A percentile compares a stretch with the other conserved stretches of the same genome.
Evolutionary conservation across 2,329 filamentous ascomycete genomes (phyloP).

Genomic region (Drechslerella dactyloides): DNA sequence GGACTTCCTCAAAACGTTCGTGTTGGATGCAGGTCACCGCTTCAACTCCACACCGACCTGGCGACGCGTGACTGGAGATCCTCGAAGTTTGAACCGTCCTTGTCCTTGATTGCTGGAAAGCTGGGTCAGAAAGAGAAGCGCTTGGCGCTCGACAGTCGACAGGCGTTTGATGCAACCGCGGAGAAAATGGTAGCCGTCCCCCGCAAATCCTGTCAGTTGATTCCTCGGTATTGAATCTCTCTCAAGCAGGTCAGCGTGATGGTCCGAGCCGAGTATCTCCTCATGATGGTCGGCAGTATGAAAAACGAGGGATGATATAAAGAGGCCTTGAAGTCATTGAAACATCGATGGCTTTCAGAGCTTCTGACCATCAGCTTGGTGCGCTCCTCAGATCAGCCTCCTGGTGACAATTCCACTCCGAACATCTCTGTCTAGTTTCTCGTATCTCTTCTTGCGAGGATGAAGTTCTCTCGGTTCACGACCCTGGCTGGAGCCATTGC

Average conservation of each 20-base stretch:
- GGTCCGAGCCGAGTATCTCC: background rate
- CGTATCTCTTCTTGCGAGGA: constrained; percentile 12
- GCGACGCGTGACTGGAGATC: constrained; percentile 1
- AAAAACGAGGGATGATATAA: constrained; percentile 32
- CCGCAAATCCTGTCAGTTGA: constrained; percentile 37
- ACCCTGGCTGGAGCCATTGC: constrained; percentile 38
- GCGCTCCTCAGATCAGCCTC: constrained; percentile 18
- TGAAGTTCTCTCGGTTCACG: constrained; percentile 44
- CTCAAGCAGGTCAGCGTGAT: background rate
- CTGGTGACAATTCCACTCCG: background rate
- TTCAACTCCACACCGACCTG: background rate
- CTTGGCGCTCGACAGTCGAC: constrained; percentile 1
- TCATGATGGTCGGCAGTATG: background rate
- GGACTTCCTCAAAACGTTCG: constrained; percentile 1
- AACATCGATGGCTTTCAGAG: constrained; percentile 29
- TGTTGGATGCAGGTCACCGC: background rate
- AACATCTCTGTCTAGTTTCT: background rate
- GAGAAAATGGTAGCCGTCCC: constrained; percentile 49
- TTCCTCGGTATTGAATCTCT: constrained; percentile 13
- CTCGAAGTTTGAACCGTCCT: constrained; percentile 9
- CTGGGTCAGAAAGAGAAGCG: constrained; percentile 4
- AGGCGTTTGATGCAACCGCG: constrained; percentile 12
- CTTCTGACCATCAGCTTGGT: constrained; percentile 33
- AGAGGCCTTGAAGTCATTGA: constrained; percentile 28
- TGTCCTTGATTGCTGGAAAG: constrained; percentile 40